phyloP scores from a whole-genome alignment of 75 land plant genomes.

The Chamaecyparis obtusa region DNA sequence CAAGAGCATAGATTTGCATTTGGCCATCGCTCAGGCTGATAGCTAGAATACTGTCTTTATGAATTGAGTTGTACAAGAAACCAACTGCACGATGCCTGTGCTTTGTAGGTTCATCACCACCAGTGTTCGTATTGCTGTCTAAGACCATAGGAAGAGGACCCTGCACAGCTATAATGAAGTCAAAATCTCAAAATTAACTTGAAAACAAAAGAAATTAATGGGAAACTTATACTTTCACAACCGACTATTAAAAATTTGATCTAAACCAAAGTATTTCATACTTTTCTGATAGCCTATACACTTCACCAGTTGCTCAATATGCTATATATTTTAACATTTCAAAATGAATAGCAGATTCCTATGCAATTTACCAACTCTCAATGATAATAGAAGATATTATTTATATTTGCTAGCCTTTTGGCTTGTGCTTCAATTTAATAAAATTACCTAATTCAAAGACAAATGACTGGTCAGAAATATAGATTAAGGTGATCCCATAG shows the following conservation, averaged over 20 bases:
- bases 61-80: slow-evolving; percentile 63
- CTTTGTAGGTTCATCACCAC: slow-evolving; percentile 22
- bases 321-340: not conserved
- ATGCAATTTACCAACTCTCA: not conserved
- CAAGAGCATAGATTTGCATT: slow-evolving; percentile 82
- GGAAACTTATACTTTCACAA: not conserved
- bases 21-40: slow-evolving; percentile 78
- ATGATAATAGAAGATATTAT: not conserved
- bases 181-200: not conserved
- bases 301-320: not conserved
- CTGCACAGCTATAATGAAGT: slow-evolving; percentile 34
- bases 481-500: not conserved
- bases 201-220: not conserved
- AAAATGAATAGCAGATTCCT: not conserved
- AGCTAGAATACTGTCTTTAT: slow-evolving; percentile 85
- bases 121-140: slow-evolving; percentile 10
- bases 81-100: slow-evolving; percentile 52
- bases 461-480: not conserved
- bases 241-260: not conserved
- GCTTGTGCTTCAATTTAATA: not conserved
- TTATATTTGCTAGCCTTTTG: not conserved
- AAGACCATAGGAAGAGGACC: slow-evolving; percentile 72
- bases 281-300: not conserved
- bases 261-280: not conserved
- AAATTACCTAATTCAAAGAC: not conserved